These are phyloP conservation scores for Fomitopsis palustris DNA, from an alignment of 1,284 basidiomycete genomes.

Conservation along the genomic window DNA sequence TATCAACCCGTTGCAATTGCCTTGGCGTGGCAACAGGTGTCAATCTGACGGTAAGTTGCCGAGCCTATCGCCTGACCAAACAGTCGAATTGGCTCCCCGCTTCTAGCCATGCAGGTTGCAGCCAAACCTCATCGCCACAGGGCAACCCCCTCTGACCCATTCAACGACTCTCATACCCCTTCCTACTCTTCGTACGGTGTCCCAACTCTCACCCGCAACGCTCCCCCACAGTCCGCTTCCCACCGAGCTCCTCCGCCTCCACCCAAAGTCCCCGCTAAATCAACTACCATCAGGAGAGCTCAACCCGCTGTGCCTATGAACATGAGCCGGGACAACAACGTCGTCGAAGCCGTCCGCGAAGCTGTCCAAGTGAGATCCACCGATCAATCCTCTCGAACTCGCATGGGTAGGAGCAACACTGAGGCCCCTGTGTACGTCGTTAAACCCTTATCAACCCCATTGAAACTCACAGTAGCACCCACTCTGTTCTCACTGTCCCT, in stretches of 20 bases:
- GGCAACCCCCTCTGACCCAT: conserved; percentile 54
- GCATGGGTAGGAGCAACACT: conserved; percentile 45
- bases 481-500: conserved; percentile 24
- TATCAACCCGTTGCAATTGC: background rate
- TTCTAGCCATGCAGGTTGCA: conserved; percentile 25
- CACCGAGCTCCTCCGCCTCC: conserved; percentile 38
- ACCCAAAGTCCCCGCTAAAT: conserved; percentile 32
- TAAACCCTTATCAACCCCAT: conserved; percentile 2
- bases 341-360: conserved; percentile 63
- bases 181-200: conserved; percentile 31
- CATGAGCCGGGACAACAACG: conserved; percentile 29
- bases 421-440: conserved; percentile 35
- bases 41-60: conserved; percentile 8
- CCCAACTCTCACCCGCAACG: conserved; percentile 29
- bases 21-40: conserved; percentile 5
- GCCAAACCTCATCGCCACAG: conserved; percentile 40
- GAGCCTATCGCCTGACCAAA: conserved; percentile 9
- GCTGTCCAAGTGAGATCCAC: conserved; percentile 45
- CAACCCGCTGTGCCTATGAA: conserved; percentile 22
- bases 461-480: conserved; percentile 6
- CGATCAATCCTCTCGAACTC: conserved; percentile 37
- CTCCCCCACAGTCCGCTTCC: conserved; percentile 24
- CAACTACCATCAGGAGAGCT: conserved; percentile 21
- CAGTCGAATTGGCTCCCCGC: background rate
- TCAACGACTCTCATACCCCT: conserved; percentile 46